Percentiles rank a stretch among this genome's conserved stretches.
Conservation (phyloP, 768 basidiomycete species). For the Psilocybe tampanensis region DNA sequence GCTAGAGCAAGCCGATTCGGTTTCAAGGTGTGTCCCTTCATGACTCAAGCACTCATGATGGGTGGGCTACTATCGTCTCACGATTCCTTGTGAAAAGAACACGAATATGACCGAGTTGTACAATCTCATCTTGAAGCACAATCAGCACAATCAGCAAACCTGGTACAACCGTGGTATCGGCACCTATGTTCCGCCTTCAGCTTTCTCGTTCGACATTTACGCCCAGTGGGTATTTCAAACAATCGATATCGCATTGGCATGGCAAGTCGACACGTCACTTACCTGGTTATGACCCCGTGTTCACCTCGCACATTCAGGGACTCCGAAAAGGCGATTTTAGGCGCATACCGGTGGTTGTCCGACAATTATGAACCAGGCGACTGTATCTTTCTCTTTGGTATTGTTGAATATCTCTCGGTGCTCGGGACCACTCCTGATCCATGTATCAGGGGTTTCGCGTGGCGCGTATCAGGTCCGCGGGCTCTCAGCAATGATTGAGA, state of each 20-base stretch:
- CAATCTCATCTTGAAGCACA: conserved; percentile 1
- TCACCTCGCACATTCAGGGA: background rate
- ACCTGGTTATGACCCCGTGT: background rate
- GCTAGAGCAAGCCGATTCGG: background rate
- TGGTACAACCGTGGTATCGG: conserved; percentile 23
- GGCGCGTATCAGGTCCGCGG: conserved; percentile 13
- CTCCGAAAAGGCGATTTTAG: conserved; percentile 3
- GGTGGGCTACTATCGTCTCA: too few species aligned
- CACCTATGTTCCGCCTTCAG: conserved; percentile 18
- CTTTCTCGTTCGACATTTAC: conserved; percentile 4
- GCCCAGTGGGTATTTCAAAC: conserved; percentile 9
- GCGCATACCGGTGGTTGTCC: conserved; percentile 12
- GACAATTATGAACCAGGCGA: conserved; percentile 14
- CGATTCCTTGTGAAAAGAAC: background rate
- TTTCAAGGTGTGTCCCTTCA: background rate
- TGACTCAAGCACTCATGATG: too few species aligned
- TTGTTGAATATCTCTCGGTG: background rate
- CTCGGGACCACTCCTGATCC: background rate
- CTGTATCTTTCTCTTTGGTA: conserved; percentile 14
- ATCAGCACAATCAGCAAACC: conserved; percentile 5
- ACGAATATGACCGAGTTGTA: conserved; percentile 9
- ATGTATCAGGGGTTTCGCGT: conserved; percentile 10
- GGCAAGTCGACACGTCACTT: background rate
- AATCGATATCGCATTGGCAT: conserved; percentile 18
- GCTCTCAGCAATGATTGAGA: conserved; percentile 12